These are phyloP conservation scores for Powellomyces hirtus DNA, from an alignment of 192 early-diverging fungal genomes.

Conservation along the genomic window DNA sequence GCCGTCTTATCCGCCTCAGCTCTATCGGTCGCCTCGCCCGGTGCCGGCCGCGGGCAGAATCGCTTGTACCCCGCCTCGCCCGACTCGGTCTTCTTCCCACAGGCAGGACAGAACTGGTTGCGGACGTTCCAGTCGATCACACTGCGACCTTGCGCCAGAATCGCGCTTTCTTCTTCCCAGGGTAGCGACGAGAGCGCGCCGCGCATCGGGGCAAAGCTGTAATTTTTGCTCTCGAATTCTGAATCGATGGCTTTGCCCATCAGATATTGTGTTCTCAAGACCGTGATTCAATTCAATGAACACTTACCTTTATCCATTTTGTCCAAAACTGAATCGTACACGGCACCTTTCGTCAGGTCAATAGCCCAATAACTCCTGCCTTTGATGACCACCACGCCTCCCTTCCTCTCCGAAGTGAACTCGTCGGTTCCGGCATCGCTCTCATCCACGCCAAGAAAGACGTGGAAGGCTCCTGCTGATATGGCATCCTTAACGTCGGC, in stretches of 20 bases:
- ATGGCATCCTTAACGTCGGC: slow-evolving; percentile 1
- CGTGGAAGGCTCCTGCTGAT: slow-evolving; percentile 1
- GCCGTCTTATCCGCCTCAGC: neutral
- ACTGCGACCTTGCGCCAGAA: slow-evolving; percentile 41
- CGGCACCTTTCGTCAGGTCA: slow-evolving; percentile 9
- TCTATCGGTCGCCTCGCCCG: neutral
- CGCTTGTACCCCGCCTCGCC: slow-evolving; percentile 21
- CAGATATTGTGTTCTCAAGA: neutral
- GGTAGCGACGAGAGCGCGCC: neutral
- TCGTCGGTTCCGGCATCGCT: neutral
- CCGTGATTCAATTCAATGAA: neutral
- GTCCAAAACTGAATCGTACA: neutral
- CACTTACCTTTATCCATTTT: neutral
- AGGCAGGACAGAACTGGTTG: slow-evolving; percentile 45
- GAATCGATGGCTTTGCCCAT: neutral
- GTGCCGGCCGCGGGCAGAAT: neutral
- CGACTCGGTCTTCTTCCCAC: slow-evolving; percentile 29
- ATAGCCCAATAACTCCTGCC: slow-evolving; percentile 28
- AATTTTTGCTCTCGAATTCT: neutral
- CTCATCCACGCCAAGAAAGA: slow-evolving; percentile 21
- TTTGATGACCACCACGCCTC: neutral
- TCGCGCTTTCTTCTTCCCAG: slow-evolving; percentile 8
- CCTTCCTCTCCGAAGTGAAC: neutral
- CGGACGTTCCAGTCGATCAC: slow-evolving; percentile 53
- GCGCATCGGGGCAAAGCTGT: neutral